These are phyloP conservation scores for Leccinum sublutescens DNA, from an alignment of 768 basidiomycete species.

Conservation along the genomic window DNA sequence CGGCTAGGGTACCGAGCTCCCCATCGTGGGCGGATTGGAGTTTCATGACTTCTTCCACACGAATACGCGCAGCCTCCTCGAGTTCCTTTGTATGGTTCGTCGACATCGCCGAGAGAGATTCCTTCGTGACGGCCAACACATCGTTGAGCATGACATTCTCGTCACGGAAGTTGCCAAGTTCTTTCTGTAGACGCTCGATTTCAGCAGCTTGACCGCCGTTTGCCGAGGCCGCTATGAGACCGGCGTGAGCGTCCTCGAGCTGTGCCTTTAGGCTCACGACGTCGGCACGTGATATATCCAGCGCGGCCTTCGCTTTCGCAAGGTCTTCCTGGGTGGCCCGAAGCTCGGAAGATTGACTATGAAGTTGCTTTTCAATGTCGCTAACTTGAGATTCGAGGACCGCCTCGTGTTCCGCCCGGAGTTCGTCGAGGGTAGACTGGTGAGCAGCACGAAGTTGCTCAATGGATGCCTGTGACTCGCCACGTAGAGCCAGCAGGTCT, in stretches of 20 bases:
- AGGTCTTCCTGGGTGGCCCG: constrained; percentile 87
- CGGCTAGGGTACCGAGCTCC: constrained; percentile 53
- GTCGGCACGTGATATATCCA: constrained; percentile 53
- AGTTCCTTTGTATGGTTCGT: constrained; percentile 68
- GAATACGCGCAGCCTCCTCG: constrained; percentile 69
- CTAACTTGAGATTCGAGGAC: constrained; percentile 55
- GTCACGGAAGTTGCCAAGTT: constrained; percentile 62
- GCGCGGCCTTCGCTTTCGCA: constrained; percentile 62
- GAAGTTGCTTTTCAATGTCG: constrained; percentile 61
- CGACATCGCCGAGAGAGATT: constrained; percentile 68
- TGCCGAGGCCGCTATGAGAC: constrained; percentile 39
- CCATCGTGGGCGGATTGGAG: constrained; percentile 58
- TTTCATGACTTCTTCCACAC: constrained; percentile 68
- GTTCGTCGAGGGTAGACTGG: constrained; percentile 53
- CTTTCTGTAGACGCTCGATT: constrained; percentile 52
- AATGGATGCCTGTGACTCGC: constrained; percentile 60
- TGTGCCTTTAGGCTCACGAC: constrained; percentile 57
- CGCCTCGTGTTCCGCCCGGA: constrained; percentile 65
- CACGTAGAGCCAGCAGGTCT: constrained; percentile 71
- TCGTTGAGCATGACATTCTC: constrained; percentile 66
- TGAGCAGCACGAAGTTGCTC: constrained; percentile 69
- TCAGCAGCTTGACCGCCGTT: constrained; percentile 53
- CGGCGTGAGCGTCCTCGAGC: constrained; percentile 58
- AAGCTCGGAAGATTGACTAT: constrained; percentile 53
- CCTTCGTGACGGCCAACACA: constrained; percentile 64